phyloP scores from a whole-genome alignment of 2,329 filamentous ascomycete genomes.

The Fusarium zealandicum region DNA sequence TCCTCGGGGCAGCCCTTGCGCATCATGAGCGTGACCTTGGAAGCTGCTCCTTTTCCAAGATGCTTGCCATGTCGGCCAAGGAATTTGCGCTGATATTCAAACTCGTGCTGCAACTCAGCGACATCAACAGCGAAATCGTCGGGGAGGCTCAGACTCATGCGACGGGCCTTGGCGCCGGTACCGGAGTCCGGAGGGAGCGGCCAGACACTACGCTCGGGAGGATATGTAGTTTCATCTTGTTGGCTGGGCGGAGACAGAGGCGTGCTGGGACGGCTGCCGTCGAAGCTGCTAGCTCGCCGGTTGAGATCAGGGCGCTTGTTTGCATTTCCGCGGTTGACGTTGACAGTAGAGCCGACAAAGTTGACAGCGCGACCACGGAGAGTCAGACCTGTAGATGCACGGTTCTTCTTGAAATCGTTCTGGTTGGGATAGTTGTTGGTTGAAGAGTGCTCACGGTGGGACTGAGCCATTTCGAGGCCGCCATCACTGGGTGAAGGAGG shows the following conservation, averaged over 20 bases:
- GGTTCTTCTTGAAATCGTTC: constrained; percentile 60
- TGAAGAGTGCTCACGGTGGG: constrained; percentile 33
- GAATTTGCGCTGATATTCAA: constrained; percentile 73
- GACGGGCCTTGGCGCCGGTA: constrained; percentile 79
- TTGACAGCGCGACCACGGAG: constrained; percentile 58
- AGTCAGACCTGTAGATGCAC: constrained; percentile 59
- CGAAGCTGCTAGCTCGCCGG: constrained; percentile 59
- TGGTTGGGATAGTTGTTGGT: constrained; percentile 50
- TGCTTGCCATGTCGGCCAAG: constrained; percentile 76
- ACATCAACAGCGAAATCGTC: constrained; percentile 78
- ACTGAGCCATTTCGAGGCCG: constrained; percentile 52
- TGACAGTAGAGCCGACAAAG: constrained; percentile 49
- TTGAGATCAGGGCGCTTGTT: constrained; percentile 34
- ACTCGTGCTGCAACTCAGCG: constrained; percentile 73
- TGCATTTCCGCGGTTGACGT: constrained; percentile 29
- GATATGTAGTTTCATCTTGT: constrained; percentile 42
- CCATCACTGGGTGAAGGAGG: constrained; percentile 58
- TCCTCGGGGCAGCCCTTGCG: constrained; percentile 70
- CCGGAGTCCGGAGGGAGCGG: constrained; percentile 71
- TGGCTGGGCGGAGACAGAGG: constrained; percentile 24
- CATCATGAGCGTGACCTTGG: constrained; percentile 81
- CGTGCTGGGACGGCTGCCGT: constrained; percentile 46
- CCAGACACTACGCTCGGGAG: constrained; percentile 60
- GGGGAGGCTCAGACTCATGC: constrained; percentile 75
- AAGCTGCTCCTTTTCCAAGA: constrained; percentile 82